Conservation (phyloP, 352 stramenopile species). For the Globisporangium nunn region DNA sequence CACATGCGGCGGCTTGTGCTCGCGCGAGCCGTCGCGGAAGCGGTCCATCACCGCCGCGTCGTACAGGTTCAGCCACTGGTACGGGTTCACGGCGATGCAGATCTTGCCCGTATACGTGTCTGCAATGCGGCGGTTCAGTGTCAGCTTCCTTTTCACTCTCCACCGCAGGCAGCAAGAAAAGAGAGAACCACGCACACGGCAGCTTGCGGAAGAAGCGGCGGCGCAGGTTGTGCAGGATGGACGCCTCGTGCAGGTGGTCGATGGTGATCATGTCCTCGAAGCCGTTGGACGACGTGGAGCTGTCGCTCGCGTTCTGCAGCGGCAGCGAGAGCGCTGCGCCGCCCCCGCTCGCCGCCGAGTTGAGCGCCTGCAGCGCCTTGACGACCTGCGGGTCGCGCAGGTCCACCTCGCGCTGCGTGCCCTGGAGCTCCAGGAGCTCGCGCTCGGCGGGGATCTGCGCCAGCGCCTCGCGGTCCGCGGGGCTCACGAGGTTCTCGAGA, state of each 20-base stretch:
- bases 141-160: background rate
- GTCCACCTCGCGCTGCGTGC: conserved; percentile 42
- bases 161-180: background rate
- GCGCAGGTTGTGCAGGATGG: conserved; percentile 82
- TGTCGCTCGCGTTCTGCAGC: conserved; percentile 62
- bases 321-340: conserved; percentile 32
- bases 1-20: conserved; percentile 75
- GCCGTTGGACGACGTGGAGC: conserved; percentile 25
- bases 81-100: conserved; percentile 86
- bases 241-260: conserved; percentile 79
- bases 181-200: conserved; percentile 42
- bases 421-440: conserved; percentile 48
- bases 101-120: conserved; percentile 86
- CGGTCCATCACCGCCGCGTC: conserved; percentile 58
- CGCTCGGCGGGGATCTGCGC: conserved; percentile 33
- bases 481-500: conserved; percentile 57
- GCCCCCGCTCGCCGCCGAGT: conserved; percentile 26
- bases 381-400: conserved; percentile 44
- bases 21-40: conserved; percentile 67
- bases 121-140: conserved; percentile 6
- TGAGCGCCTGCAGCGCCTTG: conserved; percentile 56
- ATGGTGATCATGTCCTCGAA: conserved; percentile 88
- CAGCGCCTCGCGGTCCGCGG: conserved; percentile 30
- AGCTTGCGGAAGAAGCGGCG: conserved; percentile 69
- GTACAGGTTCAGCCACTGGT: conserved; percentile 84